Conservation (phyloP, 2,329 filamentous ascomycete genomes). For the Tolypocladium tropicale region DNA sequence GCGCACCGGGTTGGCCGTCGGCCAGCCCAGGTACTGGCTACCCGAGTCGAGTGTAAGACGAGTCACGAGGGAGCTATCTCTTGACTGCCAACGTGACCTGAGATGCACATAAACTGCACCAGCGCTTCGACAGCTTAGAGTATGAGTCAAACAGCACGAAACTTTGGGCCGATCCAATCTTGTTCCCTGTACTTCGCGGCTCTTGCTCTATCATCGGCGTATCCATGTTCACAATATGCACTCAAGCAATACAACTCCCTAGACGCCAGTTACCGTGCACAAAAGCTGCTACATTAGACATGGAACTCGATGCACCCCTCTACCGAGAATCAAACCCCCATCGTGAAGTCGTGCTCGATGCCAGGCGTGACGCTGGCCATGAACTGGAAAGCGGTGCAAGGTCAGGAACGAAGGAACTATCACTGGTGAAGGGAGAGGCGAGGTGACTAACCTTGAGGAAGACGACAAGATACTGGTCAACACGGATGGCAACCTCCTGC, state of each 20-base stretch:
- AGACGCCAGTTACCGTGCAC: not conserved
- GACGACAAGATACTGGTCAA: slow-evolving; percentile 83
- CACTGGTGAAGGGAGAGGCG: no score
- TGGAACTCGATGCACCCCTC: not conserved
- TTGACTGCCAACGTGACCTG: not conserved
- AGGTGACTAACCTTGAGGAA: slow-evolving; percentile 59
- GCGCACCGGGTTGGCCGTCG: not conserved
- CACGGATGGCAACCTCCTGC: slow-evolving; percentile 65
- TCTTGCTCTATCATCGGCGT: not conserved
- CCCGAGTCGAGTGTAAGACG: no score
- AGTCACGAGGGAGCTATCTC: no score
- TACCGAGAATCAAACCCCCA: slow-evolving; percentile 58
- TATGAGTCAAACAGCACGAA: not conserved
- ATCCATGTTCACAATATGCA: not conserved
- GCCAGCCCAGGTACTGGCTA: not conserved
- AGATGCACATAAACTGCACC: not conserved
- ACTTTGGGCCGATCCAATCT: not conserved
- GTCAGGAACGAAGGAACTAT: no score
- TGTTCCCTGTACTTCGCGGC: no score
- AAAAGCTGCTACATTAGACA: not conserved
- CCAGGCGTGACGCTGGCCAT: slow-evolving; percentile 88
- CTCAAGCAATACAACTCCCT: not conserved
- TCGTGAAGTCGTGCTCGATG: slow-evolving; percentile 96
- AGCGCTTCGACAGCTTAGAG: not conserved
- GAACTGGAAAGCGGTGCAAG: slow-evolving; percentile 34